phyloP scores from a whole-genome alignment of 768 basidiomycete species.

The Boletus fagicola region DNA sequence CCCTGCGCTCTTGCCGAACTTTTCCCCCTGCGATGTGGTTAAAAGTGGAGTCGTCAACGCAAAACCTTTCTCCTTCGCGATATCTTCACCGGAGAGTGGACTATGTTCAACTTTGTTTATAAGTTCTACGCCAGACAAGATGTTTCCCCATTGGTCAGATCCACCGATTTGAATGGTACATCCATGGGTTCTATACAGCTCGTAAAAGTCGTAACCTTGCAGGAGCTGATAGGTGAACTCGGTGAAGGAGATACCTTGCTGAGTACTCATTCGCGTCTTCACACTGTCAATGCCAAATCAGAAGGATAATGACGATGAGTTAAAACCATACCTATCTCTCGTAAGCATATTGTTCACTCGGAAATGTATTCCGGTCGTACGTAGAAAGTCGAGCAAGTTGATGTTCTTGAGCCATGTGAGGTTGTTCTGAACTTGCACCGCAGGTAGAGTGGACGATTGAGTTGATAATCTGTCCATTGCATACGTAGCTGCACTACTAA shows the following conservation, averaged over 20 bases:
- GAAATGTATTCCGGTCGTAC: slow-evolving; percentile 72
- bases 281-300: slow-evolving; percentile 52
- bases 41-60: slow-evolving; percentile 94
- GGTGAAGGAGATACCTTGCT: slow-evolving; percentile 93
- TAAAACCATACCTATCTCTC: slow-evolving; percentile 70
- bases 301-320: not conserved
- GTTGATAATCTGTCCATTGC: slow-evolving; percentile 39
- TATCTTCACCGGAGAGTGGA: not conserved
- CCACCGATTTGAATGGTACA: slow-evolving; percentile 93
- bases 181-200: slow-evolving; percentile 58
- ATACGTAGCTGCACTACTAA: slow-evolving; percentile 61
- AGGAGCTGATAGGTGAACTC: slow-evolving; percentile 98
- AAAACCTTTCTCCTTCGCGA: slow-evolving; percentile 46
- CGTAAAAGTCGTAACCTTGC: slow-evolving; percentile 93
- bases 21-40: slow-evolving; percentile 85
- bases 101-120: slow-evolving; percentile 53
- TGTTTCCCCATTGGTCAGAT: slow-evolving; percentile 99
- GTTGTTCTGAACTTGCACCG: slow-evolving; percentile 57
- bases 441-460: slow-evolving; percentile 7
- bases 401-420: slow-evolving; percentile 76
- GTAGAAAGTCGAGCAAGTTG: slow-evolving; percentile 80
- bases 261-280: slow-evolving; percentile 70
- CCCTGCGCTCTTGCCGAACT: slow-evolving; percentile 96
- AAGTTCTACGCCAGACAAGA: slow-evolving; percentile 88
- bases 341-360: slow-evolving; percentile 88